These are phyloP conservation scores for Plasmopara viticola DNA, from an alignment of 352 stramenopile species.

Conservation along the genomic window DNA sequence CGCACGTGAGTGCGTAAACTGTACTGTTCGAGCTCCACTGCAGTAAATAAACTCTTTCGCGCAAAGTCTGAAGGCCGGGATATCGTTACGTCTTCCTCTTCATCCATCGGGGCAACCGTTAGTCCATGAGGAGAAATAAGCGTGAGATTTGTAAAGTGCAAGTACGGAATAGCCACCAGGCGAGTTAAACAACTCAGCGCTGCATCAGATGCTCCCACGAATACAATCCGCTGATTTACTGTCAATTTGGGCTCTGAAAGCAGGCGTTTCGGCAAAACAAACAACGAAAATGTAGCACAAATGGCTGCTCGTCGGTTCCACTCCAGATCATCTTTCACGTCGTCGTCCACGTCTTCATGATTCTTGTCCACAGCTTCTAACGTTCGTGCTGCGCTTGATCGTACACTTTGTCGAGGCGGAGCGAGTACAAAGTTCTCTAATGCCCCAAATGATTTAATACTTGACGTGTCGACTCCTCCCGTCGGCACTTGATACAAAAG, in stretches of 20 bases:
- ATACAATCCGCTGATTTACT: constrained; percentile 78
- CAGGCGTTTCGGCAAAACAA: constrained; percentile 76
- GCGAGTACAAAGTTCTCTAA: constrained; percentile 61
- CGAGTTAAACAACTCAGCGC: constrained; percentile 72
- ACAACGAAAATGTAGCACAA: constrained; percentile 58
- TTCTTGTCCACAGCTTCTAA: constrained; percentile 1
- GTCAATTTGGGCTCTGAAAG: constrained; percentile 82
- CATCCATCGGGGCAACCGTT: constrained; percentile 27
- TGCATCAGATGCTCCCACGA: constrained; percentile 79
- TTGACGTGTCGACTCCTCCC: constrained; percentile 2
- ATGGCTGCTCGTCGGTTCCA: constrained; percentile 14
- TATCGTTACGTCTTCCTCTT: constrained; percentile 1
- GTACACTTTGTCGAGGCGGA: constrained; percentile 34
- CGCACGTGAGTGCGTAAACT: constrained; percentile 56
- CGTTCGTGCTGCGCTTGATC: background rate
- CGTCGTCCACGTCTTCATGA: constrained; percentile 32
- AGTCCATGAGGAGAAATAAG: constrained; percentile 76
- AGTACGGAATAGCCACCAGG: constrained; percentile 73
- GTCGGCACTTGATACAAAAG: constrained; percentile 45
- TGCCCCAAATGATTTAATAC: constrained; percentile 27
- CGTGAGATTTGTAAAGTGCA: constrained; percentile 82
- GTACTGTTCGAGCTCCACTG: constrained; percentile 45
- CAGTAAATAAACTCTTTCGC: constrained; percentile 36
- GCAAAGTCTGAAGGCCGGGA: constrained; percentile 35
- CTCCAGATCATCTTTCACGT: constrained; percentile 44